Evolutionary conservation across 1,284 basidiomycete species (phyloP), one percentile per base, ranked within the genome.

Genomic region (Rhodotorula mucilaginosa): DNA sequence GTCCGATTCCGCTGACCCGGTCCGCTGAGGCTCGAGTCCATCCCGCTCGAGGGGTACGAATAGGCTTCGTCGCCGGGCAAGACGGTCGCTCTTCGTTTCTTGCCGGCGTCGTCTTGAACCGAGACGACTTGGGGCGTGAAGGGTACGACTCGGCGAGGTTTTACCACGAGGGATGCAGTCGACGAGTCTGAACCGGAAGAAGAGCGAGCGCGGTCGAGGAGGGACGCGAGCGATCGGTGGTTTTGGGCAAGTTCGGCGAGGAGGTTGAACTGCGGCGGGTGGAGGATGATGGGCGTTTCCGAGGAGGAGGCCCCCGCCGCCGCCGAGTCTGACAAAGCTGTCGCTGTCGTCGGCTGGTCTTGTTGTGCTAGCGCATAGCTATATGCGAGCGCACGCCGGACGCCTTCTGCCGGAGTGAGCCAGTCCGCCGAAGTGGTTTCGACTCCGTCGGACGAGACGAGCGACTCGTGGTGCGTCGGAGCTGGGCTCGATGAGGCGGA

Each of bases 221-320:
- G 54, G 0, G 61, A 49, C 2, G 26, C n/a, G 44, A 58, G 67
- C 23, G 64, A 67, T 31, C 68, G 69, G 58, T 68, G 62, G 26
- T 62, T 68, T 19, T 26, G 21, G 1, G 68, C 69, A 1, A 78
- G 62, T 16, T 78, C 76, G 5, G 67, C 70, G 21, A 78, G 63
- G 19, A 78, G 63, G 67, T 77, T 75, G 62, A 77, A 77, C 48
- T 78, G 77, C 18, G 77, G 77, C 18, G 77, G 77, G 57, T 76
- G 72, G 5, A 78, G 65, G 49, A 73, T 58, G 67, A 77, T 69
- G 21, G 64, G 34, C 51, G 61, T 26, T 23, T 34, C 58, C n/a
- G 61, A 21, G 16, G 46, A 5, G 34, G 34, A 26, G 26, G 26
- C 26, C 26, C 26, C 34, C 6, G 34, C 34, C 5, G 34, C 34